Evolutionary conservation across 2,329 filamentous ascomycete species (phyloP).

Genomic region (Cladorrhinum sp.): DNA sequence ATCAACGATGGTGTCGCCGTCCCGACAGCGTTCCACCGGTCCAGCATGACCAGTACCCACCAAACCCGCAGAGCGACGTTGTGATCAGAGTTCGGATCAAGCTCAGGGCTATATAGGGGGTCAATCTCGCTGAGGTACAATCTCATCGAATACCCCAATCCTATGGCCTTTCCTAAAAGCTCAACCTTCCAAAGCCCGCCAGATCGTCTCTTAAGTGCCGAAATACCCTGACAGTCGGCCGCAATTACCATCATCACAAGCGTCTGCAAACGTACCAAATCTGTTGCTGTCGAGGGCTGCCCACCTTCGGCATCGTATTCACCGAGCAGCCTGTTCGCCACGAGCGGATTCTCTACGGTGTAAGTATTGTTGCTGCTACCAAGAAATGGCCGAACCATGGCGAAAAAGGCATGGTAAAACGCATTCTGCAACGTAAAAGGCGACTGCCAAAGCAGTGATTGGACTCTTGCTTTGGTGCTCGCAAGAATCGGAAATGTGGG

Average conservation of each 20-base stretch:
- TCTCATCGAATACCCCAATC: slow-evolving; percentile 62
- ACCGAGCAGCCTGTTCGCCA: slow-evolving; percentile 46
- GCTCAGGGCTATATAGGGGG: slow-evolving; percentile 39
- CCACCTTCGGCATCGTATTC: slow-evolving; percentile 49
- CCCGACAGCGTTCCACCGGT: slow-evolving; percentile 70
- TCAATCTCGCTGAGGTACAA: slow-evolving; percentile 48
- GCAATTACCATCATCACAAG: slow-evolving; percentile 65
- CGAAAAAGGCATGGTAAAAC: slow-evolving; percentile 61
- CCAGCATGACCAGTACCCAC: slow-evolving; percentile 70
- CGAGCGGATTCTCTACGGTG: slow-evolving; percentile 40
- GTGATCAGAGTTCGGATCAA: slow-evolving; percentile 59
- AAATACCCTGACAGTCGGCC: slow-evolving; percentile 54
- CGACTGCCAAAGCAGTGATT: slow-evolving; percentile 54
- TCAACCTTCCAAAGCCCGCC: slow-evolving; percentile 51
- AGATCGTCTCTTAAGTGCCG: slow-evolving; percentile 39
- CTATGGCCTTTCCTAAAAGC: slow-evolving; percentile 63
- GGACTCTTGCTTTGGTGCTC: slow-evolving; percentile 52
- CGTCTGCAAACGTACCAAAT: slow-evolving; percentile 63
- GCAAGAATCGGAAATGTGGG: slow-evolving; percentile 66
- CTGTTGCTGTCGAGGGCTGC: slow-evolving; percentile 38
- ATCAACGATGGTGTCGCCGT: slow-evolving; percentile 62
- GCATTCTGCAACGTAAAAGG: slow-evolving; percentile 58
- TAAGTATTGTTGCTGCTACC: slow-evolving; percentile 31
- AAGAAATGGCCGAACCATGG: slow-evolving; percentile 54
- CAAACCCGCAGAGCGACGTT: slow-evolving; percentile 63